Percentiles rank a stretch among this genome's conserved stretches.
phyloP scores from a whole-genome alignment of 306 rosid species.

The Quercus suber region DNA sequence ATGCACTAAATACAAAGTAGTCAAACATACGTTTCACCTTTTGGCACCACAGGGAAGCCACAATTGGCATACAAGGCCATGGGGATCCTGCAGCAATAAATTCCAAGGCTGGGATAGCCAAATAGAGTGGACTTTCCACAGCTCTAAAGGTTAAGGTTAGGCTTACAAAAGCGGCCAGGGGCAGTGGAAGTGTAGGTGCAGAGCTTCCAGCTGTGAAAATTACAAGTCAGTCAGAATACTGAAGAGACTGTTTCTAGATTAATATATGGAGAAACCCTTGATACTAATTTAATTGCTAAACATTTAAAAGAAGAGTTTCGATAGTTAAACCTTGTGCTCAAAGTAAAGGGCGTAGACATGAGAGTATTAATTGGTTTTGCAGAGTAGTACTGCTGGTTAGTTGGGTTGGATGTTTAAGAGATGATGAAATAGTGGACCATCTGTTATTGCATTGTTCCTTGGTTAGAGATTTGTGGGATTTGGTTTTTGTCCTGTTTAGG shows the following conservation, averaged over 20 bases:
- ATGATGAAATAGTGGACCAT: no score
- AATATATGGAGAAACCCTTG: background rate
- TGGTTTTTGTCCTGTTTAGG: no score
- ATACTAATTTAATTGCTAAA: background rate
- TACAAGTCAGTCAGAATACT: conserved; percentile 12
- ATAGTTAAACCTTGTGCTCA: background rate
- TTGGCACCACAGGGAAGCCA: conserved; percentile 97
- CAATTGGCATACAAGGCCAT: conserved; percentile 99
- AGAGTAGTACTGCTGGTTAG: background rate
- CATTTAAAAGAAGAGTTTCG: background rate
- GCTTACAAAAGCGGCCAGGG: conserved; percentile 96
- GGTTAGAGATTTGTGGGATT: no score
- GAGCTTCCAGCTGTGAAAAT: conserved; percentile 64
- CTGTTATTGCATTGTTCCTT: no score
- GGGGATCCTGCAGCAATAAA: conserved; percentile 93
- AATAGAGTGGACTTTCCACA: conserved; percentile 79
- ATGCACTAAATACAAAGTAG: conserved; percentile 85
- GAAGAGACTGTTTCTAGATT: background rate
- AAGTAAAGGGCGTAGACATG: background rate
- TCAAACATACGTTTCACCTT: conserved; percentile 95
- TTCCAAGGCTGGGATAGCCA: conserved; percentile 94
- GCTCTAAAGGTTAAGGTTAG: conserved; percentile 92
- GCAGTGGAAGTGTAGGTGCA: conserved; percentile 94
- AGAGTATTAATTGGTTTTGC: background rate
- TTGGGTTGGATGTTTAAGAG: no score